Conservation (phyloP, 805 yeast species). For the Candida succiphila region DNA sequence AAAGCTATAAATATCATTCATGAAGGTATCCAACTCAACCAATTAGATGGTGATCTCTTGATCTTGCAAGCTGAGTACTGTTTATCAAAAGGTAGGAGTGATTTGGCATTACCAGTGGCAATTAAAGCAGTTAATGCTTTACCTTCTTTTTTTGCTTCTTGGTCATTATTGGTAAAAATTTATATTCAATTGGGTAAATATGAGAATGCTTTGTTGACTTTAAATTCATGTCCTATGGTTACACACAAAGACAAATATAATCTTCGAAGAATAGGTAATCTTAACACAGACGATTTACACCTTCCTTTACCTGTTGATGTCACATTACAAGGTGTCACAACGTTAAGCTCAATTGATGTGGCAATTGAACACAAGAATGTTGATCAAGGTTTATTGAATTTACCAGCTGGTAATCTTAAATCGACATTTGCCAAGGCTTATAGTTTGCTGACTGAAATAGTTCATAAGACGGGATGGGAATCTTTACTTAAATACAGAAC, state of each 20-base stretch:
- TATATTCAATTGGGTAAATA: constrained; percentile 56
- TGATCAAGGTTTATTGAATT: constrained; percentile 48
- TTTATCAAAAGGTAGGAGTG: constrained; percentile 37
- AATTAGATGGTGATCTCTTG: constrained; percentile 46
- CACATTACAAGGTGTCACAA: constrained; percentile 56
- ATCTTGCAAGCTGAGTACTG: constrained; percentile 51
- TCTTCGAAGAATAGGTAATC: constrained; percentile 49
- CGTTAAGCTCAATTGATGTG: constrained; percentile 55
- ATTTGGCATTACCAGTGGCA: constrained; percentile 50
- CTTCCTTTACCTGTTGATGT: constrained; percentile 73
- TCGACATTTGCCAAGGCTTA: constrained; percentile 50
- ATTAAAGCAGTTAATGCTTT: constrained; percentile 57
- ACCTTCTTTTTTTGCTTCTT: constrained; percentile 68
- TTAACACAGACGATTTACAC: constrained; percentile 47
- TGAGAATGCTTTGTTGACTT: constrained; percentile 61
- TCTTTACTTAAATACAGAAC: constrained; percentile 47
- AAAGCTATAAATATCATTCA: constrained; percentile 43
- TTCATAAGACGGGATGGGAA: constrained; percentile 69
- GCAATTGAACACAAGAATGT: constrained; percentile 55
- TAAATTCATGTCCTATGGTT: constrained; percentile 79
- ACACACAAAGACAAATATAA: constrained; percentile 58
- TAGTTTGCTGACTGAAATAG: constrained; percentile 52
- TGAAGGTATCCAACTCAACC: constrained; percentile 37
- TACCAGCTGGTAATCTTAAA: constrained; percentile 64
- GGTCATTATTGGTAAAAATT: constrained; percentile 58